phyloP scores from a whole-genome alignment of 192 early-diverging fungal species.

The Diversispora eburnea region DNA sequence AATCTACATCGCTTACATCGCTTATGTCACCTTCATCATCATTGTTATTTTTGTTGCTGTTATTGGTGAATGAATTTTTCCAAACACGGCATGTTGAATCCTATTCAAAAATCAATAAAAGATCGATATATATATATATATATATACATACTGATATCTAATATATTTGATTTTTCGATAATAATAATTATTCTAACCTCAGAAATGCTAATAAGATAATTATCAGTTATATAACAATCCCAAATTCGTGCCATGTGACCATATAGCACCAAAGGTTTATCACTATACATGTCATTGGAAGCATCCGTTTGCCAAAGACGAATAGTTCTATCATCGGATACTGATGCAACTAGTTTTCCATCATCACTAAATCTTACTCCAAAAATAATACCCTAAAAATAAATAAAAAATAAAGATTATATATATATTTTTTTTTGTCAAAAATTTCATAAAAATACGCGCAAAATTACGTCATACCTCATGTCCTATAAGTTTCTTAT shows the following conservation, averaged over 20 bases:
- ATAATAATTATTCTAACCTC: conserved; percentile 39
- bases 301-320: conserved; percentile 66
- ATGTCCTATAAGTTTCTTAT: conserved; percentile 51
- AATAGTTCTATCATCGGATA: conserved; percentile 82
- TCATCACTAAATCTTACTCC: conserved; percentile 63
- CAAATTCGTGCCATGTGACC: conserved; percentile 81
- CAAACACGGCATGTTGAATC: conserved; percentile 82
- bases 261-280: conserved; percentile 42
- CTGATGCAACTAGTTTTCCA: conserved; percentile 56
- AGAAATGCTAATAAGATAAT: conserved; percentile 62
- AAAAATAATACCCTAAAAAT: conserved; percentile 67
- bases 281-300: conserved; percentile 15
- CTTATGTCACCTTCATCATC: conserved; percentile 34
- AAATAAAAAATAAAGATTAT: background rate
- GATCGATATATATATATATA: background rate
- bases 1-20: conserved; percentile 39
- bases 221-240: conserved; percentile 62
- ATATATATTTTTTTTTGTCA: background rate
- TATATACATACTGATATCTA: background rate
- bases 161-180: background rate
- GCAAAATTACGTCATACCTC: conserved; percentile 32
- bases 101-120: background rate
- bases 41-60: conserved; percentile 1
- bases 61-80: conserved; percentile 43
- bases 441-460: too few relatives aligned